phyloP scores from a whole-genome alignment of 306 rosid species.

The Adenanthera pavonina region DNA sequence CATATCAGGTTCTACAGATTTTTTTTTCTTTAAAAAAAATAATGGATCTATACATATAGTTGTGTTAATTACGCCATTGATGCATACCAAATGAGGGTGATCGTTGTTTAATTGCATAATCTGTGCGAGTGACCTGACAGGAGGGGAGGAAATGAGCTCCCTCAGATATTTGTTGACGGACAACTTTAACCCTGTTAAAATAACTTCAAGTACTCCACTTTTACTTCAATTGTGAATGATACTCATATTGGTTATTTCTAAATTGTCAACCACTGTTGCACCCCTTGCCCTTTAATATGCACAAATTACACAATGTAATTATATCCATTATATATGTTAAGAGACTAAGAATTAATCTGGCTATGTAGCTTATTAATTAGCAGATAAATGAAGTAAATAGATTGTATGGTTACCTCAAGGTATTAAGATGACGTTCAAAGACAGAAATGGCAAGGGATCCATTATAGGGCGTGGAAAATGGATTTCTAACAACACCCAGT shows the following conservation, averaged over 20 bases:
- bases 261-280: slow-evolving; percentile 65
- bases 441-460: slow-evolving; percentile 47
- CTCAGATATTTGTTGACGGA: slow-evolving; percentile 51
- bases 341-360: background rate
- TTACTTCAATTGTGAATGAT: slow-evolving; percentile 30
- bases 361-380: background rate
- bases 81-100: slow-evolving; percentile 48
- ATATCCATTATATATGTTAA: background rate
- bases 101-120: slow-evolving; percentile 62
- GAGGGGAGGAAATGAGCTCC: slow-evolving; percentile 50
- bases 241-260: slow-evolving; percentile 57
- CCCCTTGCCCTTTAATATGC: slow-evolving; percentile 55
- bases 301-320: background rate
- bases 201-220: slow-evolving; percentile 48
- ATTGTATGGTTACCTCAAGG: slow-evolving; percentile 43
- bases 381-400: background rate
- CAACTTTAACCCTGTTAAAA: slow-evolving; percentile 55
- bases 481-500: slow-evolving; percentile 70
- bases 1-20: background rate
- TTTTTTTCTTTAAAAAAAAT: too few species aligned
- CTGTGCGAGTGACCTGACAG: slow-evolving; percentile 60
- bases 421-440: slow-evolving; percentile 53
- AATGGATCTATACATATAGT: too few species aligned
- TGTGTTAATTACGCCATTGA: background rate
- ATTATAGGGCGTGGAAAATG: slow-evolving; percentile 45